Evolutionary conservation across 2,329 filamentous ascomycete genomes (phyloP).

Genomic region (Curvularia verruculosa): DNA sequence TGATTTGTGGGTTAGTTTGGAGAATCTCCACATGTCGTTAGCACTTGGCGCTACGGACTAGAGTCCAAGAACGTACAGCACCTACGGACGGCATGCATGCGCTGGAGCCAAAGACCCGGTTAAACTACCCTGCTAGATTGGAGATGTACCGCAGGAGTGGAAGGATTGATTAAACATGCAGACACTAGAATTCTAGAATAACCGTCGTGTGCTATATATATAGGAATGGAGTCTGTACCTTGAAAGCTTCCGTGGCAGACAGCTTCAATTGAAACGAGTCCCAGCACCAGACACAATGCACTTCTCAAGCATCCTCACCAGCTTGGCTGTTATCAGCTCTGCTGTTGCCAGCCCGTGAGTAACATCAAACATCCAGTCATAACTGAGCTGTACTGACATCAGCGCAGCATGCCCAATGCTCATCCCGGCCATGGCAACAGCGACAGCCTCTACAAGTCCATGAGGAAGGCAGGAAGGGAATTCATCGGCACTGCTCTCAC

Average conservation of each 20-base stretch:
- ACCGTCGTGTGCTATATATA: conserved; percentile 26
- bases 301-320: conserved; percentile 34
- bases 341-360: conserved; percentile 29
- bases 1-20: conserved; percentile 30
- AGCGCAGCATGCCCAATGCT: conserved; percentile 8
- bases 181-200: conserved; percentile 27
- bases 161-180: conserved; percentile 16
- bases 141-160: conserved; percentile 19
- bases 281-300: conserved; percentile 27
- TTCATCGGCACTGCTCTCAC: conserved; percentile 39
- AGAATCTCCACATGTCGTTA: conserved; percentile 15
- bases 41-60: conserved; percentile 9
- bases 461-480: conserved; percentile 27
- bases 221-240: background rate
- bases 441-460: conserved; percentile 35
- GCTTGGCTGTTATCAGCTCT: conserved; percentile 31
- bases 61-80: conserved; percentile 5
- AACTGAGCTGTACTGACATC: background rate
- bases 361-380: background rate
- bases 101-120: conserved; percentile 24
- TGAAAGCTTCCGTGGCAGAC: conserved; percentile 13
- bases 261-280: conserved; percentile 1
- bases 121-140: conserved; percentile 18
- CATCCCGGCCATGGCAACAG: conserved; percentile 11
- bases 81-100: conserved; percentile 8